phyloP scores from a whole-genome alignment of 805 yeast species.

The Nakazawaea peltata region DNA sequence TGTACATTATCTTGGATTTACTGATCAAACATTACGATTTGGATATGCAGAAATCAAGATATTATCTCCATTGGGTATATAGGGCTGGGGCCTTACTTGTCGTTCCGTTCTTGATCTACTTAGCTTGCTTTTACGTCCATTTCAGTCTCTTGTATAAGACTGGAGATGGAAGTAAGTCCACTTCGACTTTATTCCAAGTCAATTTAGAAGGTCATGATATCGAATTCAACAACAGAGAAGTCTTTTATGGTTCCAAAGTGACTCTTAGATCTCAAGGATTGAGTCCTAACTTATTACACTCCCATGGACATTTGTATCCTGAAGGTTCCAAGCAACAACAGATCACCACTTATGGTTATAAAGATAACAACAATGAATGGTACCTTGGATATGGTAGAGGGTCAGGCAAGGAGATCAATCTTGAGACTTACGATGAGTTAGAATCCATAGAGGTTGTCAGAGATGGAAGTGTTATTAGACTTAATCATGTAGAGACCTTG shows the following conservation, averaged over 20 bases:
- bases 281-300: conserved; percentile 73
- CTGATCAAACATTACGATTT: conserved; percentile 32
- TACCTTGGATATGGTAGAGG: conserved; percentile 30
- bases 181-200: conserved; percentile 80
- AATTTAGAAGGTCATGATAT: conserved; percentile 60
- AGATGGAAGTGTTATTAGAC: conserved; percentile 55
- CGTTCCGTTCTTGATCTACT: conserved; percentile 63
- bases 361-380: conserved; percentile 85
- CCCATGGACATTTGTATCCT: conserved; percentile 81
- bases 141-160: conserved; percentile 66
- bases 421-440: conserved; percentile 13
- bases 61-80: conserved; percentile 61
- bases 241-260: conserved; percentile 46
- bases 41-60: conserved; percentile 22
- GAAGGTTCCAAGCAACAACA: conserved; percentile 93
- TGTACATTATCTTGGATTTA: conserved; percentile 49
- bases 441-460: conserved; percentile 38
- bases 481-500: conserved; percentile 54
- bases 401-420: conserved; percentile 25
- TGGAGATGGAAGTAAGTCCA: conserved; percentile 67
- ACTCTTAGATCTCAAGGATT: conserved; percentile 67
- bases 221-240: conserved; percentile 54
- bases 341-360: conserved; percentile 84
- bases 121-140: conserved; percentile 73
- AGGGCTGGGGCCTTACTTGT: conserved; percentile 61